Evolutionary conservation across 352 stramenopile species (phyloP), one percentile per base, ranked within the genome.

Genomic region (Phytophthora citricola): DNA sequence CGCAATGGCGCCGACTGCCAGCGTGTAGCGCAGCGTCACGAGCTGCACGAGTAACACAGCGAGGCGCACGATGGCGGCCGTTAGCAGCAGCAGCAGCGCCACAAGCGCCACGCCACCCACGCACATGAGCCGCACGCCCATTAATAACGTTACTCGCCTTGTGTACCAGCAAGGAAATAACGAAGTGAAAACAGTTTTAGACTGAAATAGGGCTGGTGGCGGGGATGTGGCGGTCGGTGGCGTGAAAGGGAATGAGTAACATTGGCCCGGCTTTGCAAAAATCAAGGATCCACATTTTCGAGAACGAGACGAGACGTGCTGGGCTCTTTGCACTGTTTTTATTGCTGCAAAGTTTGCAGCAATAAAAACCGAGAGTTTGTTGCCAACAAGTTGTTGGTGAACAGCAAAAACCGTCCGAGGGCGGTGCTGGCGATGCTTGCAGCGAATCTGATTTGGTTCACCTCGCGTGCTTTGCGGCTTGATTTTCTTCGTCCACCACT

Each of bases 21-120:
- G 50, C 38, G 64, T 61, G 29, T 76, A 76, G 24, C 58, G 63
- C 49, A 58, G 36, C 8, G 69, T 67, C 44, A 76, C 63, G 24
- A 76, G 47, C 27, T 66, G 53, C 26, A 76, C 53, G 11, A 76
- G 54, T 2, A 73, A 45, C 54, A 67, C 2, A 1, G 44, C 15
- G 29, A 76, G 39, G 4, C 64, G 64, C n/a, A 69, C 1, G 22
- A 64, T 53, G 17, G 64, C 48, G 5, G 55, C 53, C 12, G 53
- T 66, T 20, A 70, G 44, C 40, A 73, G 41, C 39, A 73, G 26
- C 22, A 76, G 41, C 51, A 73, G 43, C 53, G 49, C 45, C 36
- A 44, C 58, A 1, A 64, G n/a, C n/a, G 49, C 58, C 14, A 48
- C 52, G 22, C 69, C 58, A 17, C 38, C 63, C 17, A 57, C 48